Conservation (phyloP, 2,329 filamentous ascomycete species). For the Fusarium sp. region DNA sequence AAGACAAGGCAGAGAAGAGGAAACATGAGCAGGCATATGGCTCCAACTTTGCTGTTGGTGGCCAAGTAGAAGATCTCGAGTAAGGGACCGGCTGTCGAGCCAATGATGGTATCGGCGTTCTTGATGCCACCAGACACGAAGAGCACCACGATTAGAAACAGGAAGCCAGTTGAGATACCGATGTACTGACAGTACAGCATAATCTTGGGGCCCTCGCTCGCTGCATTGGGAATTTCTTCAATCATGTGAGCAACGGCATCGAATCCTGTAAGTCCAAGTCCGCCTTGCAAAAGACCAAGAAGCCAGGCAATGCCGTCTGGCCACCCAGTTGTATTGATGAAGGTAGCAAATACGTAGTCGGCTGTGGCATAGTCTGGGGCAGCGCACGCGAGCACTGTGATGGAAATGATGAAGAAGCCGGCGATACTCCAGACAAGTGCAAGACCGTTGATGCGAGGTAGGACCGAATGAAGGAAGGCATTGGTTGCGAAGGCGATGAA, state of each 20-base stretch:
- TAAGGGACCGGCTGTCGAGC: slow-evolving; percentile 66
- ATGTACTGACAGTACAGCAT: slow-evolving; percentile 70
- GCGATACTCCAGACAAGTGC: slow-evolving; percentile 77
- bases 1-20: slow-evolving; percentile 73
- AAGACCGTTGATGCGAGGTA: slow-evolving; percentile 66
- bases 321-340: slow-evolving; percentile 51
- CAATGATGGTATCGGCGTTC: slow-evolving; percentile 58
- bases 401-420: slow-evolving; percentile 76
- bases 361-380: slow-evolving; percentile 66
- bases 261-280: slow-evolving; percentile 50
- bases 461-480: slow-evolving; percentile 48
- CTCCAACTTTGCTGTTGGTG: slow-evolving; percentile 69
- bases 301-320: slow-evolving; percentile 51
- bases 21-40: slow-evolving; percentile 74
- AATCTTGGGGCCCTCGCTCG: slow-evolving; percentile 49
- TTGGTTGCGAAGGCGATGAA: slow-evolving; percentile 48
- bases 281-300: slow-evolving; percentile 49
- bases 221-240: slow-evolving; percentile 50
- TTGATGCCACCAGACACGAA: slow-evolving; percentile 72
- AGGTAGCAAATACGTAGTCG: slow-evolving; percentile 48
- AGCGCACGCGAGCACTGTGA: slow-evolving; percentile 73
- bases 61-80: slow-evolving; percentile 73
- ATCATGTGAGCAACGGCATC: slow-evolving; percentile 54
- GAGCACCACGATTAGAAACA: slow-evolving; percentile 72
- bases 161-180: slow-evolving; percentile 70